Evolutionary conservation across 805 yeast genomes (phyloP), one percentile per base, ranked within the genome.

Genomic region (Komagataella pastoris): DNA sequence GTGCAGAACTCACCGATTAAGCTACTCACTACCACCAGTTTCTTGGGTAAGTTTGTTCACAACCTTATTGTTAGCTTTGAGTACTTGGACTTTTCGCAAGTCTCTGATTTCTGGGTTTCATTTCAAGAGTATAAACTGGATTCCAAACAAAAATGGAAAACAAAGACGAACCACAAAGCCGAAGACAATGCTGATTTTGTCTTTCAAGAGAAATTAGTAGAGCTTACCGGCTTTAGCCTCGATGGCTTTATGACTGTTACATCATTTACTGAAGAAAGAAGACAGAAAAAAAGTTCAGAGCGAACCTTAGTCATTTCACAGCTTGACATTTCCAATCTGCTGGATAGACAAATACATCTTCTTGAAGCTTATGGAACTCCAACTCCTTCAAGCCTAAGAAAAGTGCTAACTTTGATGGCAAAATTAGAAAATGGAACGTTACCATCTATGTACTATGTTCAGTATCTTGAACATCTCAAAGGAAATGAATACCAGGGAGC

Each of bases 401-500:
- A 63, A 3, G 68, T 77, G 1, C 65, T 81, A 58, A 57, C 54
- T 8, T 54, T 70, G 7, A 73, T 80, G 76, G 70, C 81, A 1
- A 71, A 73, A 17, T 66, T 75, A 0, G 77, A 76, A 24, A 64
- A 67, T 3, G 69, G 69, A 47, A 56, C 61, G 2, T 64, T 76
- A 3, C 75, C 80, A 0, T 66, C 76, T 0, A 62, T 75, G 21
- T 75, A 80, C 58, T 83, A 82, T 57, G 70, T 85, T 48, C 73
- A 71, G 48, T 85, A 82, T 57, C 68, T 85, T 23, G 83, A 83
- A 56, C 73, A 74, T 54, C 72, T 82, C 58, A 72, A 73, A 51
- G 71, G 65, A 10, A 76, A 80, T 3, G 85, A 86, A 58, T 85
- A 83, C 58, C 84, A 76, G 56, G 77, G 75, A 1, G 76, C 82